Conservation (phyloP, 768 basidiomycete species). For the Ephemerocybe angulata region DNA sequence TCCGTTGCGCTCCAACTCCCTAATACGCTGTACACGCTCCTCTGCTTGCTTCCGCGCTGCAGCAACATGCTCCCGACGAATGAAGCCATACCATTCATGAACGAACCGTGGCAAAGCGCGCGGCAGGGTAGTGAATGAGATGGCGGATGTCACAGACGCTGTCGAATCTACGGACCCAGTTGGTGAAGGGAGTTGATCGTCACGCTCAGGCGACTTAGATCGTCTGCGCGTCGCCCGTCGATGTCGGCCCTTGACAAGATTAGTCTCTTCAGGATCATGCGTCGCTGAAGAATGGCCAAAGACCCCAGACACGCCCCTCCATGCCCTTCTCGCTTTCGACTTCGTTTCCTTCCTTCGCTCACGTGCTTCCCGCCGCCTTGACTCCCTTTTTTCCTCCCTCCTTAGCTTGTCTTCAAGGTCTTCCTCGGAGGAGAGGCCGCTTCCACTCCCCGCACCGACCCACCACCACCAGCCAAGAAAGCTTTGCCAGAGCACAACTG, state of each 20-base stretch:
- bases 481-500: constrained; percentile 94
- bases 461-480: constrained; percentile 99
- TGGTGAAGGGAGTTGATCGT: constrained; percentile 5
- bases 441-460: constrained; percentile 89
- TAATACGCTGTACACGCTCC: constrained; percentile 62
- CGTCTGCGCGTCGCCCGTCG: constrained; percentile 4
- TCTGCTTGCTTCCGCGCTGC: constrained; percentile 70
- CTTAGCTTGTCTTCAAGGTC: constrained; percentile 65
- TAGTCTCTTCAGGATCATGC: constrained; percentile 6
- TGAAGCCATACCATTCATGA: constrained; percentile 52
- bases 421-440: constrained; percentile 39
- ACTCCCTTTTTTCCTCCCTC: constrained; percentile 52
- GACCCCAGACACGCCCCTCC: constrained; percentile 49
- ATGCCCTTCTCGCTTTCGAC: constrained; percentile 53
- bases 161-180: constrained; percentile 8
- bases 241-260: too few relatives aligned
- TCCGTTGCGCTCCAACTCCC: constrained; percentile 50
- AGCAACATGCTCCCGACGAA: constrained; percentile 67
- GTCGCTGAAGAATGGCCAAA: constrained; percentile 5
- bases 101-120: constrained; percentile 38
- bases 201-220: background rate
- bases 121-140: constrained; percentile 29
- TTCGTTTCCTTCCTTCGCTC: constrained; percentile 47
- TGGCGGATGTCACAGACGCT: constrained; percentile 11
- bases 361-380: constrained; percentile 42